Evolutionary conservation across 768 basidiomycete genomes (phyloP).

Genomic region (Lepiota brunneoincarnata): DNA sequence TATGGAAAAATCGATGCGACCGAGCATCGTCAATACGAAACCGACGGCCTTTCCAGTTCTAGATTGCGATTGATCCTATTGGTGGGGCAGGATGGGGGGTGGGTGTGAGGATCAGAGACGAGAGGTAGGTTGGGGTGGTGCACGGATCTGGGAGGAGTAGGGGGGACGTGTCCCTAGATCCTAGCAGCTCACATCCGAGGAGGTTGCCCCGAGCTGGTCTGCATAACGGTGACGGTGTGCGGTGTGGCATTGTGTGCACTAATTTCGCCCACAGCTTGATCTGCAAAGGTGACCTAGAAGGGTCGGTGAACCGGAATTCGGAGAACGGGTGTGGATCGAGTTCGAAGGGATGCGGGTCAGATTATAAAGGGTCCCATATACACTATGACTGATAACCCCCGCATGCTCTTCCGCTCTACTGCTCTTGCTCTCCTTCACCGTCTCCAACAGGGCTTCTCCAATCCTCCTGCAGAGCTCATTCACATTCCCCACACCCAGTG

Average conservation of each 20-base stretch:
- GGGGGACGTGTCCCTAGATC: conserved; percentile 96
- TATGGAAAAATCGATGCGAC: conserved; percentile 81
- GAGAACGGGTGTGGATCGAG: conserved; percentile 44
- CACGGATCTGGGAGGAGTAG: conserved; percentile 91
- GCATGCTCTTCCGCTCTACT: not conserved
- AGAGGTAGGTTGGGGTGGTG: not conserved
- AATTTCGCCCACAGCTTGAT: no score
- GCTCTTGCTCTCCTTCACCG: conserved; percentile 8
- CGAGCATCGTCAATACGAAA: conserved; percentile 96
- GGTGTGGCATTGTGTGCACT: conserved; percentile 82
- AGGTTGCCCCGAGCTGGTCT: conserved; percentile 91
- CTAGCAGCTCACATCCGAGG: conserved; percentile 97
- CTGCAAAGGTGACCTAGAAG: conserved; percentile 86
- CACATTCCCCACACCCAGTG: conserved; percentile 59
- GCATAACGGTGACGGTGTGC: conserved; percentile 49
- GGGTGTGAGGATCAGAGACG: no score
- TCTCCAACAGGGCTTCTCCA: conserved; percentile 12
- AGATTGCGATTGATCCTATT: conserved; percentile 99
- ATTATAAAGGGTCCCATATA: not conserved
- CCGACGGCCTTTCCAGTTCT: conserved; percentile 99
- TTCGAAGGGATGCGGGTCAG: no score
- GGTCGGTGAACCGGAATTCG: conserved; percentile 39
- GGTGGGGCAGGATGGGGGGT: conserved; percentile 50
- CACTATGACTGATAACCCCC: conserved; percentile 13
- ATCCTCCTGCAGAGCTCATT: conserved; percentile 49